Evolutionary conservation across 2,329 filamentous ascomycete species (phyloP), one percentile per base, ranked within the genome.

Genomic region (Colletotrichum sansevieriae): DNA sequence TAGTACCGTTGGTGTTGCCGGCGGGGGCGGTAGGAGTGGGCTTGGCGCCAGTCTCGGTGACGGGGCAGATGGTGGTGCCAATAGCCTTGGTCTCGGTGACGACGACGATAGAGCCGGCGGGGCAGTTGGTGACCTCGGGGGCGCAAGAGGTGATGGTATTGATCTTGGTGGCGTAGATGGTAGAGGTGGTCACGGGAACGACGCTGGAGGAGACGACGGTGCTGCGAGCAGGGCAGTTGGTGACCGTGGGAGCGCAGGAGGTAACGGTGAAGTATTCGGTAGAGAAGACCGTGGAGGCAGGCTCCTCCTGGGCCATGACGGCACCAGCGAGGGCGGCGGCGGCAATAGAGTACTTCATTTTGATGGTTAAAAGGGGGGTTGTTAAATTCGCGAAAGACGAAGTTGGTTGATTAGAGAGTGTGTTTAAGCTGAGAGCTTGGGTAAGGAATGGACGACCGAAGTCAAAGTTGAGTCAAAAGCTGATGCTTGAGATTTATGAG

Each of bases 61-160:
- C 72, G 59, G 76, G 79, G 79, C 78, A 79, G 71, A 81, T 78
- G 70, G 86, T 85, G 75, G 84, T 84, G 71, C 81, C 75, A 65
- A 84, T 76, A 60, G 80, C 72, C 66, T 80, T 73, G 73, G 77
- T 79, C 71, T 80, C 75, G 71, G 79, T 81, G 71, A 77, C 73
- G 70, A 80, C 76, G 62, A 73, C 73, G 74, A 79, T 83, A 59
- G 77, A 79, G 72, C 76, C 72, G 70, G 79, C 82, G 64, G 85
- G 86, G 86, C 90, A 92, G 87, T 91, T 76, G 78, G 87, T 85
- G 76, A 91, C 87, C 70, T 83, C 83, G 57, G 87, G 81, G 67
- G 80, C 84, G 84, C 88, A 91, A 70, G 84, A 84, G 77, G 86
- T 90, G 84, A 90, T 82, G 80, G 88, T 90, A 74, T 87, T 80